Evolutionary conservation across 371 early-diverging fungal genomes (phyloP).

Genomic region (Actinomucor elegans): DNA sequence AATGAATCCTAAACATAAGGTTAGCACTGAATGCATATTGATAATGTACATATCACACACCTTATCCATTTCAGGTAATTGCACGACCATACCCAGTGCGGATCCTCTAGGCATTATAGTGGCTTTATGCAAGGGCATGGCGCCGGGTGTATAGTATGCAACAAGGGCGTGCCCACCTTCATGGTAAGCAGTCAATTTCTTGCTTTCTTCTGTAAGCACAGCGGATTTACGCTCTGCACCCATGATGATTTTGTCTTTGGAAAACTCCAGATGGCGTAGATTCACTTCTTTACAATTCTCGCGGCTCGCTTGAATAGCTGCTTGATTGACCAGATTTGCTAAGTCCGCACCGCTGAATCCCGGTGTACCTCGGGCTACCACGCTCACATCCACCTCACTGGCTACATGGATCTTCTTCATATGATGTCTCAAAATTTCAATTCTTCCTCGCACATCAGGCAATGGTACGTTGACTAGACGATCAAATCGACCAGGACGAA

Average conservation of each 20-base stretch:
- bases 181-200: constrained; percentile 93
- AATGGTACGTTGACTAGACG: constrained; percentile 93
- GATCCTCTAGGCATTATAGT: constrained; percentile 97
- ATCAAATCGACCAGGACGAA: constrained; percentile 98
- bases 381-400: constrained; percentile 70
- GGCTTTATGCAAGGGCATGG: constrained; percentile 97
- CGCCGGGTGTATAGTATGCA: constrained; percentile 93
- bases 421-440: constrained; percentile 91
- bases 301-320: constrained; percentile 92
- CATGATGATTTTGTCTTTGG: constrained; percentile 98
- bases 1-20: constrained; percentile 57
- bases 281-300: constrained; percentile 69
- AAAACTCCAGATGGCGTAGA: constrained; percentile 87
- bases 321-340: constrained; percentile 94
- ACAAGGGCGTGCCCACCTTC: constrained; percentile 98
- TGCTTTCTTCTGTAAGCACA: constrained; percentile 86
- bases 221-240: constrained; percentile 93
- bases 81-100: constrained; percentile 91
- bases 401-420: constrained; percentile 71
- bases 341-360: constrained; percentile 98
- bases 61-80: constrained; percentile 94
- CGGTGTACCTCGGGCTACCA: constrained; percentile 95
- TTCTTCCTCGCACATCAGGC: constrained; percentile 95
- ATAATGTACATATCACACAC: constrained; percentile 11
- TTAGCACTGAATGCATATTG: not conserved